These are phyloP conservation scores for Amanita rubescens DNA, from an alignment of 768 basidiomycete genomes.

Conservation along the genomic window DNA sequence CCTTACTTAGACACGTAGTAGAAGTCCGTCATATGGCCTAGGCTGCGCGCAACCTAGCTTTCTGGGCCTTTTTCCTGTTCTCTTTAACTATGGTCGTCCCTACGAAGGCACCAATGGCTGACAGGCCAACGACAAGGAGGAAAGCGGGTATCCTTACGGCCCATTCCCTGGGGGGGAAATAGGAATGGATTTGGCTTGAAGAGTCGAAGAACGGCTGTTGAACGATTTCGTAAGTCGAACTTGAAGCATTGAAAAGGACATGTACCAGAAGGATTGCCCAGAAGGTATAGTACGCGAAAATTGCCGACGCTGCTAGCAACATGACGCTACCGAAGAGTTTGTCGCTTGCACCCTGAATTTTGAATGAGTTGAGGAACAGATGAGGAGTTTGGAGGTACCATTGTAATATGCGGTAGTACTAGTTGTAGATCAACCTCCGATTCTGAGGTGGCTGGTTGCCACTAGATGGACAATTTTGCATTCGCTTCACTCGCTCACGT, in stretches of 20 bases:
- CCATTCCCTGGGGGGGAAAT: constrained; percentile 91
- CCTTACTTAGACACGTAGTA: background rate
- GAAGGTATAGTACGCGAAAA: constrained; percentile 85
- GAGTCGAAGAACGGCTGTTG: constrained; percentile 74
- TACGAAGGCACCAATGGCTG: constrained; percentile 77
- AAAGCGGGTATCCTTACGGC: constrained; percentile 82
- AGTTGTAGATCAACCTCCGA: background rate
- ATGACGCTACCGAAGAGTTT: constrained; percentile 73
- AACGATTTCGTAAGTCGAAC: constrained; percentile 9
- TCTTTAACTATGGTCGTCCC: constrained; percentile 70
- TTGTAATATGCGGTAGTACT: constrained; percentile 5
- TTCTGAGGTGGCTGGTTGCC: background rate
- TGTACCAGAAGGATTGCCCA: constrained; percentile 87
- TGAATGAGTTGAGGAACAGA: constrained; percentile 2
- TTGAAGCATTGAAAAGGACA: background rate
- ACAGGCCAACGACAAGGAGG: constrained; percentile 71
- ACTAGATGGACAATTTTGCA: constrained; percentile 55
- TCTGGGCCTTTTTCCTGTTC: constrained; percentile 58
- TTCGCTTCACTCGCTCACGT: constrained; percentile 85
- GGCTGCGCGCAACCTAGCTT: constrained; percentile 54
- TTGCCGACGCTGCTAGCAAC: constrained; percentile 67
- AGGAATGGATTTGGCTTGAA: constrained; percentile 62
- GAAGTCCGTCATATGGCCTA: constrained; percentile 25
- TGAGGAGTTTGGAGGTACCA: constrained; percentile 12
- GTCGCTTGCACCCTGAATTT: constrained; percentile 66